Evolutionary conservation across 2,329 filamentous ascomycete species (phyloP).

Genomic region (Neonectria ditissima): DNA sequence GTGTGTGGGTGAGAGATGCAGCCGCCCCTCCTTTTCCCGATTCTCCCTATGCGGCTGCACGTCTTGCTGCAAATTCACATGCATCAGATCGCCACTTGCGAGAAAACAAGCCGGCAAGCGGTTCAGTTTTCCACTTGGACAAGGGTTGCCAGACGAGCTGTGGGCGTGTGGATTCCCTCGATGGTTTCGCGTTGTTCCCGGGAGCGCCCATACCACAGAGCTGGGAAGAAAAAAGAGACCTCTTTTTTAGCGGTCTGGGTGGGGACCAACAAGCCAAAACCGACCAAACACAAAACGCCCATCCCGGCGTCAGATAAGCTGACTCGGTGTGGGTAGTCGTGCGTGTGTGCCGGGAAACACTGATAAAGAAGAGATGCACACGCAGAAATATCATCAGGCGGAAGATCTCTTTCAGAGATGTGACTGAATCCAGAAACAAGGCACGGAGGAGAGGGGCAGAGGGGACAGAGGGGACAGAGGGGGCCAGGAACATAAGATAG

Average conservation of each 20-base stretch:
- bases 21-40: neutral
- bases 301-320: constrained; percentile 39
- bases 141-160: neutral
- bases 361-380: neutral
- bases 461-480: too few species aligned
- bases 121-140: neutral
- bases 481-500: neutral
- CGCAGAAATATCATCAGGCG: neutral
- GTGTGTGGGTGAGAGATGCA: neutral
- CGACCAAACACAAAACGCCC: too few species aligned
- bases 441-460: neutral
- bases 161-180: neutral
- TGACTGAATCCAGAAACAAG: constrained; percentile 6
- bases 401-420: neutral
- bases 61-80: neutral
- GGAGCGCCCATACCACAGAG: neutral
- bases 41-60: neutral
- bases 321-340: constrained; percentile 37
- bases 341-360: constrained; percentile 27
- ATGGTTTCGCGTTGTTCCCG: neutral
- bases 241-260: constrained; percentile 23
- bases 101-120: neutral
- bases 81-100: neutral
- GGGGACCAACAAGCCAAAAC: too few species aligned
- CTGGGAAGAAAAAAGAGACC: neutral